Conservation (phyloP, 805 yeast genomes). For the Ogataea ramenticola region DNA sequence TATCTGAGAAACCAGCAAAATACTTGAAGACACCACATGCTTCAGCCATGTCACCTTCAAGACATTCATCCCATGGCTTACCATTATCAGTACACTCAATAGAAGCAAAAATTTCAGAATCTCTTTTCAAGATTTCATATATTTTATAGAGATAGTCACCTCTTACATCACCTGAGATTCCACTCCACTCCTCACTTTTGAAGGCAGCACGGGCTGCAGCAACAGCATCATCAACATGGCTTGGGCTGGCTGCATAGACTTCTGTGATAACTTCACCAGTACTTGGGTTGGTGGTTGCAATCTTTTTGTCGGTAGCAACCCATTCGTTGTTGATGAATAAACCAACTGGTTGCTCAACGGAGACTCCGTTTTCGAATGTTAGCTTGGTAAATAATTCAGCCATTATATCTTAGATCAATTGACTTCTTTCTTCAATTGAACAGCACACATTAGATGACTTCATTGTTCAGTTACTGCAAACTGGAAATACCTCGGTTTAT, state of each 20-base stretch:
- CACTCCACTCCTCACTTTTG: slow-evolving; percentile 36
- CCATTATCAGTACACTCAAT: slow-evolving; percentile 55
- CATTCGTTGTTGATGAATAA: slow-evolving; percentile 56
- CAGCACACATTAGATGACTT: too few species aligned
- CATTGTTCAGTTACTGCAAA: neutral
- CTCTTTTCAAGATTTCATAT: slow-evolving; percentile 43
- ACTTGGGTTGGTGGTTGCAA: slow-evolving; percentile 22
- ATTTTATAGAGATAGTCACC: slow-evolving; percentile 44
- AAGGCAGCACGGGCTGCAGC: slow-evolving; percentile 60
- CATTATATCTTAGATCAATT: slow-evolving; percentile 8
- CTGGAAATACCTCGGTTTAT: too few species aligned
- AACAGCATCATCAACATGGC: slow-evolving; percentile 63
- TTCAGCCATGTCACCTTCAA: slow-evolving; percentile 28
- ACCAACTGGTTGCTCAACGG: slow-evolving; percentile 36
- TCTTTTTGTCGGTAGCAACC: slow-evolving; percentile 17
- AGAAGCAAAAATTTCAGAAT: slow-evolving; percentile 41
- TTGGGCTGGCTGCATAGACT: slow-evolving; percentile 49
- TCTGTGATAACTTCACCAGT: slow-evolving; percentile 56
- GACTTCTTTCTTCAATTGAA: slow-evolving; percentile 1
- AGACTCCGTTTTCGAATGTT: slow-evolving; percentile 24
- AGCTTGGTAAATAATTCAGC: slow-evolving; percentile 2
- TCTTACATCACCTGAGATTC: slow-evolving; percentile 43
- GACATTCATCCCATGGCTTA: slow-evolving; percentile 45
- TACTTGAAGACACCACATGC: slow-evolving; percentile 43
- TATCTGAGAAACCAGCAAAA: slow-evolving; percentile 77